Evolutionary conservation across 345 rosid genomes (phyloP).

Genomic region (Corchorus olitorius): DNA sequence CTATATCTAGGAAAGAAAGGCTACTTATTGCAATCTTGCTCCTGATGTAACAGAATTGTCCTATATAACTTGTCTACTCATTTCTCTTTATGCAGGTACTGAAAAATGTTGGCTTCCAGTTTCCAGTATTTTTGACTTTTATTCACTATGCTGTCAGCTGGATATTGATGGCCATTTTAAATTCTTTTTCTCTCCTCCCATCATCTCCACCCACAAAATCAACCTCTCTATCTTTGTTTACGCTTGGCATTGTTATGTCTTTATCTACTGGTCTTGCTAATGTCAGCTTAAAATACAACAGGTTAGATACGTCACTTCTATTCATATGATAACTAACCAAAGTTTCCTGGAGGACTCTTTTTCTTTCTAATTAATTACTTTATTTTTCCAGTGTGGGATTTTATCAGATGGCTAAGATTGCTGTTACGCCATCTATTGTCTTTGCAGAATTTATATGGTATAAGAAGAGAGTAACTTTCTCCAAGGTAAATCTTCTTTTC

Average conservation of each 20-base stretch:
- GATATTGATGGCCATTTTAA: conserved; percentile 79
- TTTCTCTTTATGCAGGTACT: conserved; percentile 57
- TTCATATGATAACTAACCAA: not conserved
- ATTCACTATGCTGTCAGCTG: conserved; percentile 85
- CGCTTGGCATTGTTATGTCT: conserved; percentile 90
- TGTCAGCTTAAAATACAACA: conserved; percentile 95
- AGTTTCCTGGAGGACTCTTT: not conserved
- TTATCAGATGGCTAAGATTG: conserved; percentile 97
- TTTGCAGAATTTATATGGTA: conserved; percentile 84
- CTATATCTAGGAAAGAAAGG: not conserved
- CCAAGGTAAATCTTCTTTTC: conserved; percentile 53
- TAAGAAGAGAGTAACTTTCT: conserved; percentile 64
- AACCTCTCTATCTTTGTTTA: conserved; percentile 50
- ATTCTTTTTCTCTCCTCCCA: conserved; percentile 68
- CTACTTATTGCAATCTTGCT: not conserved
- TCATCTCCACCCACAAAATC: conserved; percentile 75
- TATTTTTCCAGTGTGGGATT: conserved; percentile 71
- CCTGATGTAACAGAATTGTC: not conserved
- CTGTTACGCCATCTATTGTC: conserved; percentile 93
- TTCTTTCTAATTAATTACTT: not conserved
- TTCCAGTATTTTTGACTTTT: conserved; percentile 84
- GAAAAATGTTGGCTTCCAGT: conserved; percentile 80
- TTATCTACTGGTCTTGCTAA: conserved; percentile 96
- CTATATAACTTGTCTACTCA: not conserved
- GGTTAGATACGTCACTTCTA: conserved; percentile 39